Percentiles rank a stretch among this genome's conserved stretches.
These are phyloP conservation scores for Bolboschoenoplectus hybrid DNA, from an alignment of 202 grass and related monocot species.

Conservation along the genomic window DNA sequence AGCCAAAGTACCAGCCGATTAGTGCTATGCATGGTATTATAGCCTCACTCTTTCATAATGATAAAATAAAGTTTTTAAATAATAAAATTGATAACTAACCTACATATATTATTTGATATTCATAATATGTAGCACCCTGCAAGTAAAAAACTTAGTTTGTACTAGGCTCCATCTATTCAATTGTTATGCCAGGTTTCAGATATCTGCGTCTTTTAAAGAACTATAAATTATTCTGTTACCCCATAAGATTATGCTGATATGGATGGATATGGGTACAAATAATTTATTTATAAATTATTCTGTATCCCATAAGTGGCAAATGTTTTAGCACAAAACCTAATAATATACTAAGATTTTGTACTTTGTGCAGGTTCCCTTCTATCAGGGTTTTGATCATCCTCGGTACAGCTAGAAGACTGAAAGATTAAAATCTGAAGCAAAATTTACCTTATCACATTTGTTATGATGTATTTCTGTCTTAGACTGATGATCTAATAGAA, in stretches of 20 bases:
- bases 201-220: background rate
- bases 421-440: background rate
- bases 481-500: conserved; percentile 15
- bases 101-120: background rate
- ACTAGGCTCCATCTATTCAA: background rate
- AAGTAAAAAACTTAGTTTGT: background rate
- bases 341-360: conserved; percentile 21
- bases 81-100: background rate
- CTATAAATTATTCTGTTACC: background rate
- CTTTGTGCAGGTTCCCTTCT: conserved; percentile 70
- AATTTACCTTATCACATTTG: background rate
- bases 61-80: background rate
- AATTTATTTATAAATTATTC: background rate
- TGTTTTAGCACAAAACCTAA: background rate
- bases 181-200: background rate
- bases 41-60: background rate
- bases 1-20: too few relatives aligned
- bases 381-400: conserved; percentile 84
- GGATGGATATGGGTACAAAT: background rate
- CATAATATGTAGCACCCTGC: background rate
- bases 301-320: background rate
- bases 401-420: conserved; percentile 52
- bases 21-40: background rate
- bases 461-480: conserved; percentile 17
- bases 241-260: background rate